Evolutionary conservation across 306 rosid genomes (phyloP), one percentile per base, ranked within the genome.

Genomic region (Quercus ilex): DNA sequence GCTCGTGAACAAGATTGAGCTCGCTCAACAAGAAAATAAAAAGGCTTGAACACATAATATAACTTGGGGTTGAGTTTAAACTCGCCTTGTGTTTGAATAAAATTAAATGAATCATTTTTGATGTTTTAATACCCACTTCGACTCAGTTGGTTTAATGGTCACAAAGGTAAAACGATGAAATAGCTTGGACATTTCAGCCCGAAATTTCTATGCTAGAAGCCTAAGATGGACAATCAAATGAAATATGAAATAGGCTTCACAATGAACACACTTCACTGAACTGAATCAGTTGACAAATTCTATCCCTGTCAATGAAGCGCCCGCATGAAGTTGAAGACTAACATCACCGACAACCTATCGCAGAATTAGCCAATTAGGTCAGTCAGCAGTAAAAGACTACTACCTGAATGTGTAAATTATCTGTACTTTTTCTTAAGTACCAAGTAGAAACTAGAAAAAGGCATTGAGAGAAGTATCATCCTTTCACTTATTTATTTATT

Each of bases 341-440:
- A 81, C 92, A 83, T 91, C 98, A 53, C 97, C 97, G 30, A 92
- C 96, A 71, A 80, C 85, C 98, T 92, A 85, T 21, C 55, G 10
- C 59, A 5, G 55, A 60, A 74, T 46, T 58, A 57, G 18, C 85
- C 72, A 64, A 65, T 11, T 10, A 55, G 35, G 5, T 41, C 41
- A 78, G 59, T 51, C 17, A 52, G 26, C 15, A 18, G 58, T 12
- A 19, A 52, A 73, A 53, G 25, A 26, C 28, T 20, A 46, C 19
- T 11, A 41, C 8, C 25, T 17, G 17, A 31, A 73, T 19, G 43
- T 21, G 46, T 26, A 81, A 64, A 74, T 64, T 20, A 23, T 49
- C 17, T 28, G 2, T 38, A 57, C 43, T 13, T 49, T 3, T 49
- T 12, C 17, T 49, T 5, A 8, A 60, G 19, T 63, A 25, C 28